Conservation (phyloP, 2,329 filamentous ascomycete genomes). For the Huntiella abstrusa region DNA sequence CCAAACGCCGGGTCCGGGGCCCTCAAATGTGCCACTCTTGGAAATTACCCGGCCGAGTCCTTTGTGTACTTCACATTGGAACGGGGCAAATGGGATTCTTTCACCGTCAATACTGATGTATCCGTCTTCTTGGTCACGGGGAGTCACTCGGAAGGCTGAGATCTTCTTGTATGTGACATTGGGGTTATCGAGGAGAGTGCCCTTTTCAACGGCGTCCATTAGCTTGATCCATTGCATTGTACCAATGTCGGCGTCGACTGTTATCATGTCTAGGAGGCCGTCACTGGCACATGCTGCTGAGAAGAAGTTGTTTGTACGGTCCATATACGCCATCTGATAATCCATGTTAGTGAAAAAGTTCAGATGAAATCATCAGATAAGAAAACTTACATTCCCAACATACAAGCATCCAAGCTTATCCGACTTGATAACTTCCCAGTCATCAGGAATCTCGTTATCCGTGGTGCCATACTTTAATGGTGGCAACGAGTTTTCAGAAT, state of each 20-base stretch:
- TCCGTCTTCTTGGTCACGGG: constrained; percentile 49
- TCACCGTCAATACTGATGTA: constrained; percentile 94
- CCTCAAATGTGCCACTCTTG: constrained; percentile 55
- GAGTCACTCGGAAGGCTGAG: constrained; percentile 68
- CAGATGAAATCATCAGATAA: background rate
- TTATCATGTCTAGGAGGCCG: constrained; percentile 70
- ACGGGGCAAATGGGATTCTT: constrained; percentile 64
- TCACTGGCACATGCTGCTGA: constrained; percentile 64
- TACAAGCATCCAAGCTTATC: constrained; percentile 84
- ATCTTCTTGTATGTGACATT: constrained; percentile 71
- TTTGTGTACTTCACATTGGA: constrained; percentile 76
- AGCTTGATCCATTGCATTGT: constrained; percentile 47
- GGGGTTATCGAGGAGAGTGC: constrained; percentile 61
- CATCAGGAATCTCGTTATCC: constrained; percentile 53
- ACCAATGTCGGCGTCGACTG: constrained; percentile 56
- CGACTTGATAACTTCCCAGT: constrained; percentile 56
- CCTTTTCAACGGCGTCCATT: constrained; percentile 51
- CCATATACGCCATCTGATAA: constrained; percentile 69
- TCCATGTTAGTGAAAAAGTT: background rate
- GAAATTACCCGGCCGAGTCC: constrained; percentile 73
- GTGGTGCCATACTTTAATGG: constrained; percentile 61
- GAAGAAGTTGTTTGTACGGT: constrained; percentile 74
- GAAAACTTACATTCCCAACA: constrained; percentile 54
- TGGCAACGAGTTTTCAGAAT: constrained; percentile 39
- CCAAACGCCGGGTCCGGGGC: constrained; percentile 33